phyloP scores from a whole-genome alignment of 176 grass and related monocot species.

The Elaeis guineensis region DNA sequence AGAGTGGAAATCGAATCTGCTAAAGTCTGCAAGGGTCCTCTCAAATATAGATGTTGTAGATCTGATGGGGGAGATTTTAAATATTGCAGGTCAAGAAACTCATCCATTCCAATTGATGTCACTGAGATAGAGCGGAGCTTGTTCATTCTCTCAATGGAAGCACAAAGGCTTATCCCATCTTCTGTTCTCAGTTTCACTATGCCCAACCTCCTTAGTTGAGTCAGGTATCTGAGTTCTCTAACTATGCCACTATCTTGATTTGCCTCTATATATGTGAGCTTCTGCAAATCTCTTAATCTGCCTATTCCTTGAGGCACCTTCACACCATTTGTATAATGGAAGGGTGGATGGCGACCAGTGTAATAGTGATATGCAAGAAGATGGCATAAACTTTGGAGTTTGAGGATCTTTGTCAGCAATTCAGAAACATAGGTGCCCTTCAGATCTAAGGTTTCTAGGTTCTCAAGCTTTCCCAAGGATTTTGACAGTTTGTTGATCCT shows the following conservation, averaged over 20 bases:
- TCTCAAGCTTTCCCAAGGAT: constrained; percentile 14
- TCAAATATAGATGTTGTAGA: constrained; percentile 26
- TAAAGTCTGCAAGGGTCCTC: constrained; percentile 14
- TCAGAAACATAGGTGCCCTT: constrained; percentile 25
- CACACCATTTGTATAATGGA: constrained; percentile 14
- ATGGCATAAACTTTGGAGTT: constrained; percentile 22
- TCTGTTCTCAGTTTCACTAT: constrained; percentile 24
- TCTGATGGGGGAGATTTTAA: constrained; percentile 5
- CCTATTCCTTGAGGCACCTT: constrained; percentile 22
- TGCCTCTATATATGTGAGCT: constrained; percentile 24
- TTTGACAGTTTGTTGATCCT: constrained; percentile 24
- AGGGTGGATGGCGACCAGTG: neutral
- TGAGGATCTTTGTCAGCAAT: constrained; percentile 19
- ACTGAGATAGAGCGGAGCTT: constrained; percentile 21
- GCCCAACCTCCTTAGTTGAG: constrained; percentile 28
- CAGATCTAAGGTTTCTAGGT: constrained; percentile 36
- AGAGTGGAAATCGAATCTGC: constrained; percentile 17
- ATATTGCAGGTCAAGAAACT: constrained; percentile 17
- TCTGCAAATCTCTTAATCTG: constrained; percentile 24
- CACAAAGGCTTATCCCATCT: constrained; percentile 18
- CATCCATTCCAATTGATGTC: constrained; percentile 12
- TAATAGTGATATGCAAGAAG: constrained; percentile 30
- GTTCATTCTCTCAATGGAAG: constrained; percentile 17
- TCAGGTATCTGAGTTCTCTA: constrained; percentile 16
- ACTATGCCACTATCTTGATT: constrained; percentile 12